phyloP scores from a whole-genome alignment of 164 flowering plant genomes.

The Piper betle region DNA sequence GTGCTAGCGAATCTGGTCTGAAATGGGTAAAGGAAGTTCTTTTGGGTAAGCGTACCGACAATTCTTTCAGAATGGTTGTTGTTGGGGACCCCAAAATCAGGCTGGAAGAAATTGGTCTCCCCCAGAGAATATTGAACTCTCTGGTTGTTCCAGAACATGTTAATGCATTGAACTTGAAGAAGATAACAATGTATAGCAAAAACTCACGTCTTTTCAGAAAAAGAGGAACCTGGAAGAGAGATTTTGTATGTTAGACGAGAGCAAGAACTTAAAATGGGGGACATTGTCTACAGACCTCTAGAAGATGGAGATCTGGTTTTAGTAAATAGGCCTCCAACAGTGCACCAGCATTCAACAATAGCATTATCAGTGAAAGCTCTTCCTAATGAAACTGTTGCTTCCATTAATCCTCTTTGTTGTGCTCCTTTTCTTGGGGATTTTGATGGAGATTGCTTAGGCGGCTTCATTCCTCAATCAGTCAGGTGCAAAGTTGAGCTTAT shows the following conservation, averaged over 20 bases:
- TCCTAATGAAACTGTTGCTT: constrained; percentile 43
- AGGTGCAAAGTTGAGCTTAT: constrained; percentile 58
- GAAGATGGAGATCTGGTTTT: constrained; percentile 67
- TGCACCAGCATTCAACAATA: constrained; percentile 79
- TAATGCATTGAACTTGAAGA: constrained; percentile 45
- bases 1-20: constrained; percentile 30
- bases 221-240: constrained; percentile 35
- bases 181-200: constrained; percentile 18
- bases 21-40: constrained; percentile 72
- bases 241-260: constrained; percentile 11
- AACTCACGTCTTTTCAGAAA: constrained; percentile 34
- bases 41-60: constrained; percentile 64
- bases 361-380: constrained; percentile 60
- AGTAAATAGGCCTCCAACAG: constrained; percentile 87
- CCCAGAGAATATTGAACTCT: constrained; percentile 50
- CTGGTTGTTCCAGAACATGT: constrained; percentile 47
- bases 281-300: constrained; percentile 43
- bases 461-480: constrained; percentile 75
- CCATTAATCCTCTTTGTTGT: constrained; percentile 78
- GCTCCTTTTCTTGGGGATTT: constrained; percentile 86
- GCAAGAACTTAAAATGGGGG: constrained; percentile 39
- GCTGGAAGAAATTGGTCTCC: constrained; percentile 71
- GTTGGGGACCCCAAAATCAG: constrained; percentile 80
- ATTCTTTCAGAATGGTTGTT: constrained; percentile 74
- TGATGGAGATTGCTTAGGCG: constrained; percentile 94